Conservation (phyloP, 169 alveolate genomes). For the Plasmodium knowlesi region DNA sequence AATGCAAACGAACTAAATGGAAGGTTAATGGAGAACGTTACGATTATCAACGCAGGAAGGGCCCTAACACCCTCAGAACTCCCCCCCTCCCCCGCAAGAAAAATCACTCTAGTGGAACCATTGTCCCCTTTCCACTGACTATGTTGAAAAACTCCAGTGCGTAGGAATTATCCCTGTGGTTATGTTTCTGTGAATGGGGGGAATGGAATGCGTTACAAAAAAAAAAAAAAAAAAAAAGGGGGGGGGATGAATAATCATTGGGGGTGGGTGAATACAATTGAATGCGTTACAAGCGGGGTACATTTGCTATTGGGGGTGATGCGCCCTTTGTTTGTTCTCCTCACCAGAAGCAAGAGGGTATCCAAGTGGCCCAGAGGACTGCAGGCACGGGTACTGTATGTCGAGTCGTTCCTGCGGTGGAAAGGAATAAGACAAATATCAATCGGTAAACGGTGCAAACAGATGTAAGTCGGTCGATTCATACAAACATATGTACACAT, state of each 20-base stretch:
- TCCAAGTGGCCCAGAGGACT: conserved; percentile 62
- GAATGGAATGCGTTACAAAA: not conserved
- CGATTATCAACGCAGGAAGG: too few relatives aligned
- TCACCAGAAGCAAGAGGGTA: conserved; percentile 29
- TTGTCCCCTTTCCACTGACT: conserved; percentile 27
- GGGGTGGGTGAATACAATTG: not conserved
- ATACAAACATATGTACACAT: not conserved
- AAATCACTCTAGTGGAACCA: conserved; percentile 5
- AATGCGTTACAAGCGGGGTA: not conserved
- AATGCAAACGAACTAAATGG: not conserved
- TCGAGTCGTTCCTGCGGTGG: not conserved
- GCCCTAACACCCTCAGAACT: too few relatives aligned
- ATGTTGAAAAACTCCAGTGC: conserved; percentile 42
- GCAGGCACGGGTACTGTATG: conserved; percentile 35
- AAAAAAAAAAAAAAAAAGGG: too few relatives aligned
- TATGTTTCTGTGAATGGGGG: not conserved
- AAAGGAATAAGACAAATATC: not conserved
- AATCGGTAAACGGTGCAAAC: not conserved
- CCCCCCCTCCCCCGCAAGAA: too few relatives aligned
- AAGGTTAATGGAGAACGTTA: not conserved
- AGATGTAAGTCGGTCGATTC: not conserved
- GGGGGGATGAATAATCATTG: too few relatives aligned
- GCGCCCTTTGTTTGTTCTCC: not conserved
- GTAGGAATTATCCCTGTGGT: not conserved
- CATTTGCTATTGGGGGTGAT: not conserved